Conservation (phyloP, 148 eudicot species). For the Spergularia bocconei region DNA sequence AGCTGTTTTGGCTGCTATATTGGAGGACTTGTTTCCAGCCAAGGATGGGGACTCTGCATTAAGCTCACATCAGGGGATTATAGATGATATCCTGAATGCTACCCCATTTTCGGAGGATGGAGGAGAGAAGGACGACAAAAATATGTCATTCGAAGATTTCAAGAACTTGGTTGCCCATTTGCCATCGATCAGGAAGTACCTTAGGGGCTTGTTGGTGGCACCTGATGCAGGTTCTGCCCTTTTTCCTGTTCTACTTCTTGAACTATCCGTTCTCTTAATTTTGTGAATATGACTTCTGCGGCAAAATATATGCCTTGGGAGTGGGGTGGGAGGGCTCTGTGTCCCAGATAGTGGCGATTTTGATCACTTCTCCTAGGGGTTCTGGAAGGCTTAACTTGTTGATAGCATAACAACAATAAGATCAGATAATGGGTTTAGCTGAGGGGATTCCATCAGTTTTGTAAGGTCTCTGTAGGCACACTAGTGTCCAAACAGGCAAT, state of each 20-base stretch:
- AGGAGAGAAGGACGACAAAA: slow-evolving; percentile 38
- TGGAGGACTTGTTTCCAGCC: slow-evolving; percentile 51
- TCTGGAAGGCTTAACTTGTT: too few relatives aligned
- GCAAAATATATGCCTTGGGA: too few relatives aligned
- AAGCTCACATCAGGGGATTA: slow-evolving; percentile 33
- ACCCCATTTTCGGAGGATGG: slow-evolving; percentile 44
- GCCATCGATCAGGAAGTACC: slow-evolving; percentile 75
- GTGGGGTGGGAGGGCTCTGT: not conserved
- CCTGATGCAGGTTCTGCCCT: slow-evolving; percentile 56
- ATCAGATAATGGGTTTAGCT: not conserved
- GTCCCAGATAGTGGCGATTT: not conserved
- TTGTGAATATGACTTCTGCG: not conserved
- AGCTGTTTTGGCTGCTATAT: slow-evolving; percentile 55
- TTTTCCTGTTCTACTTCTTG: not conserved
- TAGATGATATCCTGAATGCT: slow-evolving; percentile 52
- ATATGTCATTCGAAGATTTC: slow-evolving; percentile 75
- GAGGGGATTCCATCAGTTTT: not conserved
- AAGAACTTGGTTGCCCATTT: slow-evolving; percentile 59
- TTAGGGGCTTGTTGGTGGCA: slow-evolving; percentile 62
- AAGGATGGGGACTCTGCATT: slow-evolving; percentile 30
- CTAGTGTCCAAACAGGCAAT: not conserved
- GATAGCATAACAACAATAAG: too few relatives aligned
- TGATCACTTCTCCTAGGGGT: not conserved
- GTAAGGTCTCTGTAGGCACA: not conserved
- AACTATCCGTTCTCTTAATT: not conserved